phyloP scores from a whole-genome alignment of 257 asterid genomes.

The Salvia miltiorrhiza region DNA sequence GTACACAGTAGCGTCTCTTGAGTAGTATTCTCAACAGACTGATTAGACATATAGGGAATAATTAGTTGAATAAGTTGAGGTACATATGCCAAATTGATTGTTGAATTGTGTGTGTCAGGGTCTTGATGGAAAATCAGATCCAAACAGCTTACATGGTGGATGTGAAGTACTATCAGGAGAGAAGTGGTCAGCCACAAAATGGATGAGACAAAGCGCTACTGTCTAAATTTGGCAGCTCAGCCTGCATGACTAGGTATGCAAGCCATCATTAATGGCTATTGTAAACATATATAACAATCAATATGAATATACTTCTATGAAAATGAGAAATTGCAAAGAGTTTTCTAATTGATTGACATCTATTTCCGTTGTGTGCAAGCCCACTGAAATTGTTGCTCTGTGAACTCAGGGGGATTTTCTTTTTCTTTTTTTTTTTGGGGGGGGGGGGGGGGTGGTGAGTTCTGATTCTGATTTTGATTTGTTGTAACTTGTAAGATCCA shows the following conservation, averaged over 20 bases:
- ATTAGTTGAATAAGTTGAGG: too few species aligned
- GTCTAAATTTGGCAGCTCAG: slow-evolving; percentile 15
- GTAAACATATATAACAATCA: background rate
- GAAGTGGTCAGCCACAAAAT: slow-evolving; percentile 94
- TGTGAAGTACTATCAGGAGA: slow-evolving; percentile 79
- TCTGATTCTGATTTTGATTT: too few species aligned
- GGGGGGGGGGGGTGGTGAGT: too few species aligned
- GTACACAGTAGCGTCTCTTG: too few species aligned
- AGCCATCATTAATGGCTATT: background rate
- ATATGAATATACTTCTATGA: background rate
- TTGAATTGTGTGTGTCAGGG: slow-evolving; percentile 45
- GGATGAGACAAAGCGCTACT: slow-evolving; percentile 71
- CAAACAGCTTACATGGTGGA: slow-evolving; percentile 76
- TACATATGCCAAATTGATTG: background rate
- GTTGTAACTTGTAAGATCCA: too few species aligned
- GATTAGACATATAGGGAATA: too few species aligned
- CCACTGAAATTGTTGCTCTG: too few species aligned
- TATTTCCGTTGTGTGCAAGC: background rate
- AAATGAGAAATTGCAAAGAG: background rate
- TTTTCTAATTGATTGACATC: background rate
- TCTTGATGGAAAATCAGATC: slow-evolving; percentile 72
- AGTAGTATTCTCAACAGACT: too few species aligned
- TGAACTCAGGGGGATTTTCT: too few species aligned
- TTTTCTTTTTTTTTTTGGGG: too few species aligned
- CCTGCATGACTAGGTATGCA: background rate